Conservation (phyloP, 2,329 filamentous ascomycete species). For the Corinectria fuckeliana region DNA sequence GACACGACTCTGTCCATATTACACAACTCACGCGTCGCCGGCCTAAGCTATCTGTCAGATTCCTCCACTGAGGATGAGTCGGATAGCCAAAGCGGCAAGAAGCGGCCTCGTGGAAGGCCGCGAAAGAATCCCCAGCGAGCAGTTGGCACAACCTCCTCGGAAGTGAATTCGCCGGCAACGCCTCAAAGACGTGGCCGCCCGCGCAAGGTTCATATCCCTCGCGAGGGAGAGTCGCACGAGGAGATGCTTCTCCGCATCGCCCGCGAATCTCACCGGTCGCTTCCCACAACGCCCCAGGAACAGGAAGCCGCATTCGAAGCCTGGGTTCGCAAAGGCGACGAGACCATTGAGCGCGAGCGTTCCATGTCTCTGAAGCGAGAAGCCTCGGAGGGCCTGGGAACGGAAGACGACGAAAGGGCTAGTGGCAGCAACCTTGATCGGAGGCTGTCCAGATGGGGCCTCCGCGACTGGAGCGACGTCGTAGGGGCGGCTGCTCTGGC, state of each 20-base stretch:
- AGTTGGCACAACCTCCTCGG: conserved; percentile 17
- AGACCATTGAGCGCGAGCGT: conserved; percentile 29
- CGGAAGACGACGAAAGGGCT: conserved; percentile 22
- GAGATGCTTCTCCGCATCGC: conserved; percentile 58
- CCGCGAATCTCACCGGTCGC: conserved; percentile 44
- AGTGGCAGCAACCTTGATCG: conserved; percentile 29
- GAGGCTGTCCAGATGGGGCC: conserved; percentile 47
- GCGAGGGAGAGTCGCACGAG: conserved; percentile 53
- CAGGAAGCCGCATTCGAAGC: conserved; percentile 44
- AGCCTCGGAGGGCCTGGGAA: conserved; percentile 23
- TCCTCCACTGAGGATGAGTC: conserved; percentile 48
- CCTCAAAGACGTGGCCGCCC: conserved; percentile 47
- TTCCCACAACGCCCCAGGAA: conserved; percentile 35
- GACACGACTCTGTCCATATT: conserved; percentile 74
- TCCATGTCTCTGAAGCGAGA: conserved; percentile 24
- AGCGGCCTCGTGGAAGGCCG: conserved; percentile 39
- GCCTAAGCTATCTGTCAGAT: conserved; percentile 47
- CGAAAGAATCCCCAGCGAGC: conserved; percentile 20
- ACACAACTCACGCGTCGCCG: conserved; percentile 67
- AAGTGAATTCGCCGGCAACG: conserved; percentile 12
- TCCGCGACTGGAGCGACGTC: conserved; percentile 86
- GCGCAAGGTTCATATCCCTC: conserved; percentile 46
- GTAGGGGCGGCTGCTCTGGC: conserved; percentile 78
- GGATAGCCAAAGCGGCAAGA: conserved; percentile 38
- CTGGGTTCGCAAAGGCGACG: conserved; percentile 43